Evolutionary conservation across 1,139 yeast species (phyloP).

Genomic region (Blastobotrys proliferans): DNA sequence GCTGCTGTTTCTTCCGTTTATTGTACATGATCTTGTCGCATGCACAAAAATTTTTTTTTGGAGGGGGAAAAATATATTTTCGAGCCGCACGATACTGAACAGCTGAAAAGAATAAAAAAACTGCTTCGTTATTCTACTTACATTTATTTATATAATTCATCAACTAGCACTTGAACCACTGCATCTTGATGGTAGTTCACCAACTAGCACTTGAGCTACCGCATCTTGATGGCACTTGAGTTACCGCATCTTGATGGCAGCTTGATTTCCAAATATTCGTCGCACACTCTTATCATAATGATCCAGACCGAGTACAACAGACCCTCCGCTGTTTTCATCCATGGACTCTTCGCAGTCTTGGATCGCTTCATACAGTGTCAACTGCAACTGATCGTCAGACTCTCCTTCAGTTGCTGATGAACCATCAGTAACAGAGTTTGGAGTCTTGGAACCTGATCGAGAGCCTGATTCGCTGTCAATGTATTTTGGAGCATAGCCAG

Average conservation of each 20-base stretch:
- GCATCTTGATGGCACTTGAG: conserved; percentile 43
- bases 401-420: neutral
- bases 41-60: conserved; percentile 3
- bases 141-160: neutral
- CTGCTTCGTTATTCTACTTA: neutral
- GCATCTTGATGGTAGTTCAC: conserved; percentile 50
- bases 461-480: conserved; percentile 32
- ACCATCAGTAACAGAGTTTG: neutral
- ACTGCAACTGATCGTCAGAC: conserved; percentile 4
- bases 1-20: conserved; percentile 14
- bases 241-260: conserved; percentile 48
- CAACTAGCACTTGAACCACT: conserved; percentile 13
- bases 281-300: conserved; percentile 67
- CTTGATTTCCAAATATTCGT: conserved; percentile 44
- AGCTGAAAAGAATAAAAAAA: neutral
- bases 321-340: conserved; percentile 35
- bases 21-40: neutral
- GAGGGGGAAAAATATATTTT: neutral
- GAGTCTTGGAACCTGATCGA: neutral
- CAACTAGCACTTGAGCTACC: conserved; percentile 13
- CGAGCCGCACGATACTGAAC: neutral
- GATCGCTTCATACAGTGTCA: conserved; percentile 54
- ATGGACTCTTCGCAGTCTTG: too few relatives aligned
- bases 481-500: conserved; percentile 39
- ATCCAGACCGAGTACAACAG: conserved; percentile 62